Percentiles rank a stretch among this genome's conserved stretches.
Conservation (phyloP, 352 stramenopile genomes). For the Phytophthora sansomeana region DNA sequence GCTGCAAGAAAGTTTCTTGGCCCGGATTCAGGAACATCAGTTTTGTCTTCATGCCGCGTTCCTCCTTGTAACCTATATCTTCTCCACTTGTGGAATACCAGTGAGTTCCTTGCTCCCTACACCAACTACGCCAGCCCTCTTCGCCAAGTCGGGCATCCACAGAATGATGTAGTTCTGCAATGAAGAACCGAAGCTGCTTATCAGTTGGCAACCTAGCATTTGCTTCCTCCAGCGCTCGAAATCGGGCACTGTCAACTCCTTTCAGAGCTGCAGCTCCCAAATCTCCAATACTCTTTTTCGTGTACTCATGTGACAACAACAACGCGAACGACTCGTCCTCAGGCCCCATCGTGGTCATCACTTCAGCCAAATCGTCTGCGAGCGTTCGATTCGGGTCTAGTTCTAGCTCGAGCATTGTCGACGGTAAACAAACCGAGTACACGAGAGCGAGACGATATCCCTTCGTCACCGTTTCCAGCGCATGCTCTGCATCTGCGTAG, state of each 20-base stretch:
- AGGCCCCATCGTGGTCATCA: conserved; percentile 2
- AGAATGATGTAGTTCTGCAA: conserved; percentile 30
- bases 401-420: conserved; percentile 3
- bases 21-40: conserved; percentile 39
- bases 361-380: conserved; percentile 10
- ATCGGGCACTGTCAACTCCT: conserved; percentile 25
- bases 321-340: conserved; percentile 22
- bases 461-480: conserved; percentile 23
- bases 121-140: background rate
- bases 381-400: background rate
- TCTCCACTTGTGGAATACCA: conserved; percentile 15
- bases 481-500: conserved; percentile 33
- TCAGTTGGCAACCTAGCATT: conserved; percentile 8
- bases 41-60: background rate
- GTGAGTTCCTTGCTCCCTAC: background rate
- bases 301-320: conserved; percentile 35
- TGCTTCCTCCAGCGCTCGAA: conserved; percentile 28
- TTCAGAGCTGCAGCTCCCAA: conserved; percentile 28
- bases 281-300: conserved; percentile 22
- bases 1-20: conserved; percentile 12
- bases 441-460: conserved; percentile 23
- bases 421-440: conserved; percentile 28
- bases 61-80: conserved; percentile 3
- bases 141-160: background rate
- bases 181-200: conserved; percentile 24